A percentile compares a stretch with the other conserved stretches of the same genome.
phyloP scores from a whole-genome alignment of 2,329 filamentous ascomycete genomes.

The Calonectria crousiana region DNA sequence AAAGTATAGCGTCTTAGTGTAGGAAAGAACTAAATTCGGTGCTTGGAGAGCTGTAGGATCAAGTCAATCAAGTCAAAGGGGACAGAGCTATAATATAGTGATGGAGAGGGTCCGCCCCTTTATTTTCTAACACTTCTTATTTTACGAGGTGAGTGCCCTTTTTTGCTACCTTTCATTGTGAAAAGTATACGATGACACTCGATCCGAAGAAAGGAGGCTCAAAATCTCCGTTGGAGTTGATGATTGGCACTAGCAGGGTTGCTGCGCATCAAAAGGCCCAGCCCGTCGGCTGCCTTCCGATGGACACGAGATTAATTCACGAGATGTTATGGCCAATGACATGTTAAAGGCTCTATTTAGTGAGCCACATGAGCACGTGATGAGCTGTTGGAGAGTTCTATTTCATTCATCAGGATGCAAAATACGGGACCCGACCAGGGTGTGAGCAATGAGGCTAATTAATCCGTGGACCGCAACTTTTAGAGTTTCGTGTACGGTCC shows the following conservation, averaged over 20 bases:
- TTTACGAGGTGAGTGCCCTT: not conserved
- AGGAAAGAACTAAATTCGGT: not conserved
- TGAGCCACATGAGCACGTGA: not conserved
- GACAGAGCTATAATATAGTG: not conserved
- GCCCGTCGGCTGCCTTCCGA: not conserved
- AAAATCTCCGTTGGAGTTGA: not conserved
- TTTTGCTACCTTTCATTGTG: not conserved
- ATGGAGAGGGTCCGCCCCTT: not conserved
- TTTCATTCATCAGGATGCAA: not conserved
- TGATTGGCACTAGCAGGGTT: not conserved
- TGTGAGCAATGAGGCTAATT: not conserved
- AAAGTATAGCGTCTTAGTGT: not conserved
- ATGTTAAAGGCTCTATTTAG: not conserved
- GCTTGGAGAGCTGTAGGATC: not conserved
- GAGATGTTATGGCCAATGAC: not conserved
- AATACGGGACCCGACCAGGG: not conserved
- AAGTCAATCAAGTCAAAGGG: not conserved
- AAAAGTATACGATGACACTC: not conserved
- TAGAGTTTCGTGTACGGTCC: not conserved
- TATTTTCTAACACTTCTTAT: not conserved
- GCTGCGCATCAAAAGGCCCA: not conserved
- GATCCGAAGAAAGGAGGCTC: not conserved
- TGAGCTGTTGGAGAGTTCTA: not conserved
- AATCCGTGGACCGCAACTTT: not conserved
- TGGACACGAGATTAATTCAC: not conserved